Percentiles rank a stretch among this genome's conserved stretches.
These are phyloP conservation scores for Nidularia sp. DNA, from an alignment of 768 basidiomycete species.

Conservation along the genomic window DNA sequence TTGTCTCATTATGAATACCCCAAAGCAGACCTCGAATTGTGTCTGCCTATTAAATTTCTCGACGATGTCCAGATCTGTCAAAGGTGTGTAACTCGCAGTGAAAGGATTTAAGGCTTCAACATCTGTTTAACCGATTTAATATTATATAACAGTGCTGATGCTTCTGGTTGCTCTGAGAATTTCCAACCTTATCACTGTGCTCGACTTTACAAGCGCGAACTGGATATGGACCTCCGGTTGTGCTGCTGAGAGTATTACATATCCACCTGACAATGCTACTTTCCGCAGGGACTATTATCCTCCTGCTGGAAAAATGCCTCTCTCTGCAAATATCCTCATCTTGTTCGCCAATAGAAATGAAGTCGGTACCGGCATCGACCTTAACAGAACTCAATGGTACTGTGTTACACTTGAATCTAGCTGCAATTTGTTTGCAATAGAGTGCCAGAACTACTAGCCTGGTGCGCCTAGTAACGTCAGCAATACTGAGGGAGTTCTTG, in stretches of 20 bases:
- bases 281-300: constrained; percentile 23
- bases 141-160: too few relatives aligned
- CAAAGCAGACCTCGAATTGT: too few relatives aligned
- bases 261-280: constrained; percentile 17
- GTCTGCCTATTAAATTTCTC: too few relatives aligned
- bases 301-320: constrained; percentile 17
- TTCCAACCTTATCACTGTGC: too few relatives aligned
- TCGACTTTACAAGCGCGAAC: constrained; percentile 3
- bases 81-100: too few relatives aligned
- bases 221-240: constrained; percentile 26
- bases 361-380: constrained; percentile 16
- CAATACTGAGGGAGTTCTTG: constrained; percentile 23
- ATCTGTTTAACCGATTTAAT: too few relatives aligned
- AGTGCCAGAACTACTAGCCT: constrained; percentile 5
- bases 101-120: too few relatives aligned
- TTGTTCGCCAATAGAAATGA: constrained; percentile 24
- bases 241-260: constrained; percentile 5
- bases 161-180: too few relatives aligned
- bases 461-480: constrained; percentile 5
- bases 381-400: constrained; percentile 16
- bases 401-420: constrained; percentile 18
- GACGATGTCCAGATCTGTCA: too few relatives aligned
- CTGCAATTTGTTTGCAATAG: constrained; percentile 28
- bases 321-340: constrained; percentile 23
- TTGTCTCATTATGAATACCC: too few relatives aligned